Conservation (phyloP, 768 basidiomycete species). For the Russula ochroleuca region DNA sequence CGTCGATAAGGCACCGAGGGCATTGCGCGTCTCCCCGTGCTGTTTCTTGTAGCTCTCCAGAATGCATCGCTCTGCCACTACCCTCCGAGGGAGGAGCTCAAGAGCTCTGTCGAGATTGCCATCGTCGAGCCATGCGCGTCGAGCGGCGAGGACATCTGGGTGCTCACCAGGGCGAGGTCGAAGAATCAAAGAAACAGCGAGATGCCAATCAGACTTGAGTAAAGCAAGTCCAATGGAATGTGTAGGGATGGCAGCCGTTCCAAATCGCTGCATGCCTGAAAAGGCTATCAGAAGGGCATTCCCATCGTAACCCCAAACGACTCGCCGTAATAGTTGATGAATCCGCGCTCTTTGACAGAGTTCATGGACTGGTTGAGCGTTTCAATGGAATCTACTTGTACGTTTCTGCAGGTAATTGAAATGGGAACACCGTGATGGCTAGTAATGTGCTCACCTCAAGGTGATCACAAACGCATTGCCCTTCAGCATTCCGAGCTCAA, state of each 20-base stretch:
- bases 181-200: conserved; percentile 78
- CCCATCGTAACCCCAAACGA: neutral
- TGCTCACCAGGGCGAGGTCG: conserved; percentile 85
- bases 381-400: conserved; percentile 70
- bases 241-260: conserved; percentile 92
- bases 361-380: conserved; percentile 71
- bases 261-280: conserved; percentile 96
- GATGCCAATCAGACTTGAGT: conserved; percentile 85
- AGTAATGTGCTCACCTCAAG: conserved; percentile 58
- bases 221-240: conserved; percentile 91
- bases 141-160: conserved; percentile 79
- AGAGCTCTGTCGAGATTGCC: conserved; percentile 77
- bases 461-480: conserved; percentile 96
- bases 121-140: conserved; percentile 86
- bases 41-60: conserved; percentile 86
- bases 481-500: conserved; percentile 94
- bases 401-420: conserved; percentile 53
- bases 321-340: conserved; percentile 96
- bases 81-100: conserved; percentile 80
- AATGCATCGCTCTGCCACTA: conserved; percentile 90
- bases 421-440: neutral
- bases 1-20: conserved; percentile 82
- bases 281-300: neutral
- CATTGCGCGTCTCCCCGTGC: conserved; percentile 71
- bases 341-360: conserved; percentile 77